Percentiles rank a stretch among this genome's conserved stretches.
Evolutionary conservation across 2,329 filamentous ascomycete genomes (phyloP).

Genomic region (Neofusicoccum cordaticola): DNA sequence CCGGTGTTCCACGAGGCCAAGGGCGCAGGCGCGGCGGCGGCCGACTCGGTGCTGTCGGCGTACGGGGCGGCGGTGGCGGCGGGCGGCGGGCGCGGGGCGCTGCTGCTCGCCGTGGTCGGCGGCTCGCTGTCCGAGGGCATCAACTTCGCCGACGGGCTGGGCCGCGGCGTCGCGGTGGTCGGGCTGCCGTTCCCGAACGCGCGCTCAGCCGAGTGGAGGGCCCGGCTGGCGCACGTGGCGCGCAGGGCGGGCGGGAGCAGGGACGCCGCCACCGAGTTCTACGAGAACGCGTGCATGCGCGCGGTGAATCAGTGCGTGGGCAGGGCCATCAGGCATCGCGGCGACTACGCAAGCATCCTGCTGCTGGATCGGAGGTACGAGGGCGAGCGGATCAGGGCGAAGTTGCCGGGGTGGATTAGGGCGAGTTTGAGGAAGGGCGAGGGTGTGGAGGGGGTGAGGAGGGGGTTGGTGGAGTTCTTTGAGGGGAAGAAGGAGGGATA

Average conservation of each 20-base stretch:
- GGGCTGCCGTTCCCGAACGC: constrained; percentile 92
- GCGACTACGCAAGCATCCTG: constrained; percentile 87
- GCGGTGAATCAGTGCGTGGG: constrained; percentile 97
- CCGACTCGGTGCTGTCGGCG: constrained; percentile 68
- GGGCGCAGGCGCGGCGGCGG: constrained; percentile 26
- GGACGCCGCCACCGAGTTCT: constrained; percentile 68
- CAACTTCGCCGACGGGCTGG: constrained; percentile 90
- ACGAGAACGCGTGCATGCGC: constrained; percentile 94
- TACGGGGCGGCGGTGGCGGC: constrained; percentile 67
- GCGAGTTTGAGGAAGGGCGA: constrained; percentile 54
- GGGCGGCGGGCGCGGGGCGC: constrained; percentile 59
- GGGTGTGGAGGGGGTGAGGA: constrained; percentile 46
- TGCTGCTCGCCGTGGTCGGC: constrained; percentile 87
- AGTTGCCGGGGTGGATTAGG: constrained; percentile 87
- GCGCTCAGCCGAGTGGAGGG: constrained; percentile 86
- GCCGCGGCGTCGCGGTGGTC: constrained; percentile 85
- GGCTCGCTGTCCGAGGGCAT: constrained; percentile 97
- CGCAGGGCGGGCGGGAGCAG: constrained; percentile 45
- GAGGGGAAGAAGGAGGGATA: constrained; percentile 23
- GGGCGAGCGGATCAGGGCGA: constrained; percentile 68
- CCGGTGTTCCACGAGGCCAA: constrained; percentile 40
- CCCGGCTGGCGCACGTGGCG: constrained; percentile 84
- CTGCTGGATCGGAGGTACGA: constrained; percentile 79
- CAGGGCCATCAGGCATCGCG: constrained; percentile 80
- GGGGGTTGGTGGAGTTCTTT: constrained; percentile 37